Conservation (phyloP, 2,329 filamentous ascomycete species). For the Penicillium sp. region DNA sequence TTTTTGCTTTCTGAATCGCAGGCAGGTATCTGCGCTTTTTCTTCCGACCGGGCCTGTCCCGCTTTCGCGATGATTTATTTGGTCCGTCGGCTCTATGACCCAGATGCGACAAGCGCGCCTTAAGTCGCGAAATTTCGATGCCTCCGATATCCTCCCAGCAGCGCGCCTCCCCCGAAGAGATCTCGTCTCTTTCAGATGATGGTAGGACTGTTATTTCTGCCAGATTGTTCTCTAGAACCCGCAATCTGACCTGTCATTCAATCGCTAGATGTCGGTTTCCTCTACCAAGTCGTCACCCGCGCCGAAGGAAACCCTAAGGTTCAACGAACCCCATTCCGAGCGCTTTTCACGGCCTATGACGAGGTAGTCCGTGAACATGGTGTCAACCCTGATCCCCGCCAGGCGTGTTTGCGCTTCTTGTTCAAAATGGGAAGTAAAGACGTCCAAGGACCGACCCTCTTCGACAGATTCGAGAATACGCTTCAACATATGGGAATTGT, state of each 20-base stretch:
- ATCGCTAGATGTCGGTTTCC: conserved; percentile 69
- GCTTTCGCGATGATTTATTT: conserved; percentile 43
- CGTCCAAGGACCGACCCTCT: conserved; percentile 59
- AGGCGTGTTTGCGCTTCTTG: conserved; percentile 73
- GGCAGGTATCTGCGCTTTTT: conserved; percentile 15
- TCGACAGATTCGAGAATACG: conserved; percentile 69
- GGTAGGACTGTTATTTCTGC: conserved; percentile 43
- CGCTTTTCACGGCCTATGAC: conserved; percentile 80
- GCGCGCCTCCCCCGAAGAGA: conserved; percentile 43
- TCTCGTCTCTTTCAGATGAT: conserved; percentile 59
- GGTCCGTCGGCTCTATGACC: conserved; percentile 43
- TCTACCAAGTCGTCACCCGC: conserved; percentile 73
- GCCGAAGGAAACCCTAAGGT: conserved; percentile 68
- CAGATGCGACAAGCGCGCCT: conserved; percentile 45
- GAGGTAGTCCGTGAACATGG: conserved; percentile 70
- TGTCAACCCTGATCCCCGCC: conserved; percentile 71
- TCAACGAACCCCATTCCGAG: conserved; percentile 69
- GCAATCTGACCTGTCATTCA: conserved; percentile 2
- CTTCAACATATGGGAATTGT: conserved; percentile 70
- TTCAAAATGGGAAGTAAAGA: conserved; percentile 70
- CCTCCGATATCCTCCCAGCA: conserved; percentile 48
- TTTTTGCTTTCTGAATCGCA: conserved; percentile 6
- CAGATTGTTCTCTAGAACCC: background rate
- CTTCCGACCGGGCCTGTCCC: conserved; percentile 4
- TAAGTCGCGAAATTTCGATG: conserved; percentile 52